phyloP scores from a whole-genome alignment of 148 eudicot genomes.

The Diospyros lotus region DNA sequence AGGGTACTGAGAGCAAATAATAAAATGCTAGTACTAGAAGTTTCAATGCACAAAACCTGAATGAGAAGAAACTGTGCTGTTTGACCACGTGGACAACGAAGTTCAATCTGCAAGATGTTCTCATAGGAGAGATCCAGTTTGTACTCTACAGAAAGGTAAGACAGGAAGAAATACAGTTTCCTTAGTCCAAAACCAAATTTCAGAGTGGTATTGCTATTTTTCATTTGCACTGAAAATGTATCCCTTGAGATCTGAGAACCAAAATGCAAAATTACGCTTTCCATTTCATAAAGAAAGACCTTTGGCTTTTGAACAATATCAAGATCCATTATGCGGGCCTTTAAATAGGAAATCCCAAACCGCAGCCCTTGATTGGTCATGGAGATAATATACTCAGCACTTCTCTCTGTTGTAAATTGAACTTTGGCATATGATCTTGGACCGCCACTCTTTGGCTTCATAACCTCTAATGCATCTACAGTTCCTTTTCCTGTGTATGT shows the following conservation, averaged over 20 bases:
- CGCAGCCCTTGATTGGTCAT: slow-evolving; percentile 20
- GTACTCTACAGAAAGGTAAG: background rate
- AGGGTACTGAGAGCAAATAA: background rate
- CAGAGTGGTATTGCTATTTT: slow-evolving; percentile 2
- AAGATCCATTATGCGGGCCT: slow-evolving; percentile 11
- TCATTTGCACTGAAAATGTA: slow-evolving; percentile 16
- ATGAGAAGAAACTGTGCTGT: slow-evolving; percentile 37
- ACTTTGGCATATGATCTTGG: slow-evolving; percentile 28
- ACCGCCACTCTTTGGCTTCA: slow-evolving; percentile 6
- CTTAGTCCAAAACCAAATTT: slow-evolving; percentile 19
- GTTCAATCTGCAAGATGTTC: slow-evolving; percentile 52
- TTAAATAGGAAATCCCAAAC: slow-evolving; percentile 33
- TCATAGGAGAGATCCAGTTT: slow-evolving; percentile 39
- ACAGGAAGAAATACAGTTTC: slow-evolving; percentile 16
- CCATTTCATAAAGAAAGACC: slow-evolving; percentile 12
- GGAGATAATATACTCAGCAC: slow-evolving; percentile 20
- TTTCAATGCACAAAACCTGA: slow-evolving; percentile 33
- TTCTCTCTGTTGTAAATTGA: slow-evolving; percentile 24
- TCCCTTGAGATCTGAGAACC: slow-evolving; percentile 23
- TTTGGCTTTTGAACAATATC: slow-evolving; percentile 16
- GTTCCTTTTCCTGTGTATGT: slow-evolving; percentile 29
- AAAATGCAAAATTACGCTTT: slow-evolving; percentile 5
- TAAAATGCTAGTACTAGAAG: background rate
- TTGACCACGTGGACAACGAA: slow-evolving; percentile 29
- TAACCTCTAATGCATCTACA: slow-evolving; percentile 42